Conservation (phyloP, 202 grass and related monocot species). For the Bolboschoenoplectus hybrid region DNA sequence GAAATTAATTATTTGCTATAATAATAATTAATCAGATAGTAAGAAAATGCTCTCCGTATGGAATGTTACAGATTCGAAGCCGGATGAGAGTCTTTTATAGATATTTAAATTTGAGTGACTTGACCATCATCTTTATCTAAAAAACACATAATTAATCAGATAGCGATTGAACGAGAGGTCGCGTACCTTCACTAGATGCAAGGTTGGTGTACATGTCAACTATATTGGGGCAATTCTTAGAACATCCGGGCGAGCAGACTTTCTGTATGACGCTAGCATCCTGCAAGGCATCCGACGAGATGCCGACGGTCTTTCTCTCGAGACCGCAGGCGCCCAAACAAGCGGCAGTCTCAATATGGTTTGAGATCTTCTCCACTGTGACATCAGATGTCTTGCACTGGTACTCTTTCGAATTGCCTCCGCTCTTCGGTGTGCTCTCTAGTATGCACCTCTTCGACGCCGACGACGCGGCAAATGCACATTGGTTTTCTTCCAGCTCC, state of each 20-base stretch:
- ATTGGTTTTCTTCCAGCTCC: slow-evolving; percentile 52
- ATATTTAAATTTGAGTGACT: too few relatives aligned
- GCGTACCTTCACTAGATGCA: slow-evolving; percentile 62
- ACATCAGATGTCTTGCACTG: slow-evolving; percentile 77
- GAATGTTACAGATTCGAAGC: too few relatives aligned
- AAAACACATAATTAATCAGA: too few relatives aligned
- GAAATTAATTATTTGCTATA: neutral
- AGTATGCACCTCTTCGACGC: slow-evolving; percentile 68
- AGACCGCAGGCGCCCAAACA: slow-evolving; percentile 67
- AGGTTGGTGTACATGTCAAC: slow-evolving; percentile 78
- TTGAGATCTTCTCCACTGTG: slow-evolving; percentile 44
- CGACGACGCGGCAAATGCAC: slow-evolving; percentile 66
- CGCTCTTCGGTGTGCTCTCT: slow-evolving; percentile 52
- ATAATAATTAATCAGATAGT: neutral
- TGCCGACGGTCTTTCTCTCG: slow-evolving; percentile 57
- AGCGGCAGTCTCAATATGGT: slow-evolving; percentile 56
- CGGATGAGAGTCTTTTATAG: too few relatives aligned
- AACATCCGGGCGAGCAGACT: slow-evolving; percentile 60
- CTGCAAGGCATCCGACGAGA: slow-evolving; percentile 72
- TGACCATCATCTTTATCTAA: too few relatives aligned
- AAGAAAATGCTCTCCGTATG: too few relatives aligned
- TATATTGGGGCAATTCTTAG: slow-evolving; percentile 65
- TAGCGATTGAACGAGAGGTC: neutral
- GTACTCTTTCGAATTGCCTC: slow-evolving; percentile 45
- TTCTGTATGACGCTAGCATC: slow-evolving; percentile 43